Percentiles rank a stretch among this genome's conserved stretches.
phyloP scores from a whole-genome alignment of 441 rosid genomes.

The Adansonia gregorii region DNA sequence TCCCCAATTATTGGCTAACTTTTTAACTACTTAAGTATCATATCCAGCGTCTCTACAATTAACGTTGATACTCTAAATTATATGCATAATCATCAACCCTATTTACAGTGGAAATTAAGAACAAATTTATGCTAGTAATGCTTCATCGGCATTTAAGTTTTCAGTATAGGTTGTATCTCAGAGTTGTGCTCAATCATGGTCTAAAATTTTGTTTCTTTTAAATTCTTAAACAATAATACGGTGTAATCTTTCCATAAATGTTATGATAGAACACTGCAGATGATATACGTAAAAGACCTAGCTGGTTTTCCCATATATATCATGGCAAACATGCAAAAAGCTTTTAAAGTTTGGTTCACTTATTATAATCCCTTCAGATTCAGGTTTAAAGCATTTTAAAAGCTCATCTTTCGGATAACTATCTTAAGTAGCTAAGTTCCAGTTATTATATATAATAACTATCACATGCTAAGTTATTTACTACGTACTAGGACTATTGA shows the following conservation, averaged over 20 bases:
- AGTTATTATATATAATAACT: neutral
- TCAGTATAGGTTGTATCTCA: neutral
- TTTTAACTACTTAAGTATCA: neutral
- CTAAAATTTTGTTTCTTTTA: neutral
- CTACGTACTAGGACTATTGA: neutral
- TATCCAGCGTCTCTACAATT: neutral
- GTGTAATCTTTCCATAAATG: neutral
- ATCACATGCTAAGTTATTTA: neutral
- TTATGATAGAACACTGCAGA: neutral
- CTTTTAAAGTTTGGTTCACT: conserved; percentile 3
- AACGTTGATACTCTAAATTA: neutral
- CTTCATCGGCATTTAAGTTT: neutral
- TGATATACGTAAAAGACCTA: neutral
- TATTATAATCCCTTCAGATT: conserved; percentile 3
- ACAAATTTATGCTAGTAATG: neutral
- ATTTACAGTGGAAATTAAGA: neutral
- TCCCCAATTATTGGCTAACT: neutral
- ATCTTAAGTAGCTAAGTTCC: neutral
- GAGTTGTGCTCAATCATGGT: neutral
- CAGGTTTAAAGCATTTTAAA: neutral
- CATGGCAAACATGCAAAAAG: neutral
- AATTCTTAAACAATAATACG: neutral
- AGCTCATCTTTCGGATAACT: neutral
- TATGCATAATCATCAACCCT: neutral
- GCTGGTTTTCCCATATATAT: conserved; percentile 4